Evolutionary conservation across 441 rosid genomes (phyloP).

Genomic region (Raphanus hybrid): DNA sequence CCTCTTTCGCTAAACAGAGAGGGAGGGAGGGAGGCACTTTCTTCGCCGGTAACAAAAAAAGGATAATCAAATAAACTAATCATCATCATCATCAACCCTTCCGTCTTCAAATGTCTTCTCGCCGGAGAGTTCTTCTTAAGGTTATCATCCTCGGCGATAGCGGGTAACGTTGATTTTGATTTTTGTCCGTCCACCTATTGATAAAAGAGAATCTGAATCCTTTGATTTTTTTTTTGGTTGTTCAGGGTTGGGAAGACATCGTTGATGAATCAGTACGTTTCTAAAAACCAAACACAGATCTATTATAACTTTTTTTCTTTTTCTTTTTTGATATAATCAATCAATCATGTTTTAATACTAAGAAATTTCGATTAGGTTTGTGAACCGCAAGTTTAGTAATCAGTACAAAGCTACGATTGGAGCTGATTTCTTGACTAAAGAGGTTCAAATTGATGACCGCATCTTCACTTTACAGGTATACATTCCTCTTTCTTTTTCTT

Average conservation of each 20-base stretch:
- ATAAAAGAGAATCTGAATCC: constrained; percentile 9
- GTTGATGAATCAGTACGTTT: constrained; percentile 82
- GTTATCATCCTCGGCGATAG: constrained; percentile 94
- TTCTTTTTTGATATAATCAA: neutral
- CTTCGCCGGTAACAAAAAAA: constrained; percentile 18
- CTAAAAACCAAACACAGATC: constrained; percentile 34
- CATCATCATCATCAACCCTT: neutral
- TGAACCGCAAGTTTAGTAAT: constrained; percentile 85
- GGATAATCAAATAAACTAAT: neutral
- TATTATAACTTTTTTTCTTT: neutral
- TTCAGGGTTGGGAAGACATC: constrained; percentile 89
- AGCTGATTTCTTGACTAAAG: constrained; percentile 71
- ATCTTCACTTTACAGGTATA: constrained; percentile 78
- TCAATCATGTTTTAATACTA: constrained; percentile 5
- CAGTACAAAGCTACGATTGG: constrained; percentile 85
- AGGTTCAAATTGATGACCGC: constrained; percentile 82
- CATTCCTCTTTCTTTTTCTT: too few species aligned
- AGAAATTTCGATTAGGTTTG: constrained; percentile 52
- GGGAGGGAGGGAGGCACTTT: constrained; percentile 22
- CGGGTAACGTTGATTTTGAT: constrained; percentile 50
- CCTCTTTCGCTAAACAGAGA: neutral
- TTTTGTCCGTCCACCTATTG: neutral
- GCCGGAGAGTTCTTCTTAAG: constrained; percentile 81
- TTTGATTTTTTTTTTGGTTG: neutral
- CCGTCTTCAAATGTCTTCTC: constrained; percentile 62